These are phyloP conservation scores for Ogataea allantospora DNA, from an alignment of 805 yeast genomes.

Conservation along the genomic window DNA sequence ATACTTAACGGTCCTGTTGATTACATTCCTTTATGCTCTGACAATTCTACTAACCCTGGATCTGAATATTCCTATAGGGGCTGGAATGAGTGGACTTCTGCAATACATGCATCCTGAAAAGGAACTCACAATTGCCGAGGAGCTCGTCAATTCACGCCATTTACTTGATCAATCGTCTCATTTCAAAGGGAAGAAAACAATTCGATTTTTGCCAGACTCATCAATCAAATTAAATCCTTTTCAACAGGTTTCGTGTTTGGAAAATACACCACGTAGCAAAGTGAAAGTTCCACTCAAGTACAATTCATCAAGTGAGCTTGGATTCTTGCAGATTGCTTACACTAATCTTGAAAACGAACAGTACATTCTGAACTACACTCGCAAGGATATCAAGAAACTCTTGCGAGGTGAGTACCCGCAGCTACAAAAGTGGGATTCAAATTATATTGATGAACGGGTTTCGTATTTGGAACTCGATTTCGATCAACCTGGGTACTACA, in stretches of 20 bases:
- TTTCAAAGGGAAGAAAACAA: constrained; percentile 81
- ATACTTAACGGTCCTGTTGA: constrained; percentile 49
- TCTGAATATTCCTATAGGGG: constrained; percentile 45
- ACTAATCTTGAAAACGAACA: constrained; percentile 53
- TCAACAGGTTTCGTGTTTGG: constrained; percentile 62
- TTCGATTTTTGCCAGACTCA: constrained; percentile 88
- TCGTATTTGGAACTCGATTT: constrained; percentile 67
- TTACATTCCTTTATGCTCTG: constrained; percentile 43
- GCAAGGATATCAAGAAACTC: constrained; percentile 48
- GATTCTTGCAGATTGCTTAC: constrained; percentile 61
- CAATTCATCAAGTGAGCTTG: constrained; percentile 76
- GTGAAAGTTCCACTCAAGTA: constrained; percentile 68
- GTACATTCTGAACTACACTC: constrained; percentile 51
- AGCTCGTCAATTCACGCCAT: constrained; percentile 35
- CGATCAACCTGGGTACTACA: constrained; percentile 72
- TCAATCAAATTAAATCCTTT: constrained; percentile 82
- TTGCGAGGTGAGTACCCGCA: constrained; percentile 27
- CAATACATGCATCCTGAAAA: constrained; percentile 26
- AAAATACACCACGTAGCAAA: constrained; percentile 31
- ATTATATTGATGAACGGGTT: constrained; percentile 38
- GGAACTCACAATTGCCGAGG: constrained; percentile 34
- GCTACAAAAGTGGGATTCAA: constrained; percentile 18
- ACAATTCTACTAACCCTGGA: constrained; percentile 57
- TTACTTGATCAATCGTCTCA: constrained; percentile 53
- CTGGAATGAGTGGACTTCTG: constrained; percentile 19